Evolutionary conservation across 1,139 yeast species (phyloP), one percentile per base, ranked within the genome.

Genomic region (Candida mesenterica): DNA sequence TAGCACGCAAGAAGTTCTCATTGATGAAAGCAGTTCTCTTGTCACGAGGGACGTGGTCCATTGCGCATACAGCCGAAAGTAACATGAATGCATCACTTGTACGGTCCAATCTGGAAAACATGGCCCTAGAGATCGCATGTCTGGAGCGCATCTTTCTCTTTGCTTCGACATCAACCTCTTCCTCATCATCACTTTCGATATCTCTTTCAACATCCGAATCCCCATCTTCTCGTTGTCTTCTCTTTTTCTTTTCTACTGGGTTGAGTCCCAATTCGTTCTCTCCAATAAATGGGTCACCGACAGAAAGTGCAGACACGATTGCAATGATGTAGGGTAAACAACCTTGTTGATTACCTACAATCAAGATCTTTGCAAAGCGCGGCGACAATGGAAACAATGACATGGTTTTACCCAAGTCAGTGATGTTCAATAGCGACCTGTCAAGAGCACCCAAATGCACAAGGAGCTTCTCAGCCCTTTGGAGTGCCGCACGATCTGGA

Each of bases 351-450:
- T 89, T 87, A 7, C 96, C 96, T 28, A 90, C 77, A 28, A 90
- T 73, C 41, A 94, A 68, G 72, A 94, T 88, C 54, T 90, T 90
- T 4, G 98, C 82, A 59, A 84, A 94, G 34, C 98, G 69, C 3
- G 99, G 98, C 53, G 95, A 83, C 49, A 94, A 69, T 26, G 99
- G 99, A 69, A 92, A 92, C 40, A 80, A 62, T 39, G 95, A 77
- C 96, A 94, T 94, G 33, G 80, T 79, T 46, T 66, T 76, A 25
- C 99, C 99, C 34, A 89, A 65, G 0, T 77, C 79, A 0, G 97
- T 90, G 24, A 94, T 72, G 3, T 46, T 45, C 19, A 66, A 71
- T 3, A 60, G 59, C 2, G 67, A 61, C 16, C 57, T 59, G 44
- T 79, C 81, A 42, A 92, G 62, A 0, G 98, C 98, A 7, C 97